A percentile compares a stretch with the other conserved stretches of the same genome.
These are phyloP conservation scores for Creolimax fragrantissima DNA, from an alignment of 78 protist species.

Conservation along the genomic window DNA sequence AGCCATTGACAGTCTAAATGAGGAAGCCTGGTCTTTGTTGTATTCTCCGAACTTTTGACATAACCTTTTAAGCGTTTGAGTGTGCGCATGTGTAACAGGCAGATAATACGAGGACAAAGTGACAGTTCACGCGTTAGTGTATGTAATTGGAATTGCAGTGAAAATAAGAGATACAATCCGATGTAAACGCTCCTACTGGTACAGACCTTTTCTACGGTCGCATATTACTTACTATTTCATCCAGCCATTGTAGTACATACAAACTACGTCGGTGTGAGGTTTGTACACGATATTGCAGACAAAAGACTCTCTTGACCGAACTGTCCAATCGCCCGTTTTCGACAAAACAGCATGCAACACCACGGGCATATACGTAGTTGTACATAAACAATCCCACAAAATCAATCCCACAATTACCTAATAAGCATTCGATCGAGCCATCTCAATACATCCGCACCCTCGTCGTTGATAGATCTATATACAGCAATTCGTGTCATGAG, in stretches of 20 bases:
- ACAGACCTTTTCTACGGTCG: too few relatives aligned
- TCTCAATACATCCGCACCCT: conserved; percentile 81
- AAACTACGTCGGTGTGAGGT: too few relatives aligned
- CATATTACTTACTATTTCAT: too few relatives aligned
- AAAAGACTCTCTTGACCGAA: too few relatives aligned
- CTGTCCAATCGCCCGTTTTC: too few relatives aligned
- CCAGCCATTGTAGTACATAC: too few relatives aligned
- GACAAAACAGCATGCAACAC: not conserved
- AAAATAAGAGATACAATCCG: too few relatives aligned
- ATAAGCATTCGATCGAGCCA: conserved; percentile 96
- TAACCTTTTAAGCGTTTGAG: not conserved
- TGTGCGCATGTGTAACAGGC: not conserved
- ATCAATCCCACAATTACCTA: too few relatives aligned
- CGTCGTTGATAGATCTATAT: conserved; percentile 73
- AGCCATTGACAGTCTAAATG: conserved; percentile 56
- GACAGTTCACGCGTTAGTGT: not conserved
- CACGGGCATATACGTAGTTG: not conserved
- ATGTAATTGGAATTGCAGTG: too few relatives aligned
- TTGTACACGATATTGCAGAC: too few relatives aligned
- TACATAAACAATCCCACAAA: not conserved
- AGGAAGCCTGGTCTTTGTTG: conserved; percentile 58
- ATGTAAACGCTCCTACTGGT: too few relatives aligned
- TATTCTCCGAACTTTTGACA: conserved; percentile 59
- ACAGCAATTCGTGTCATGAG: conserved; percentile 92
- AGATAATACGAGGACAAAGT: not conserved